Evolutionary conservation across 768 basidiomycete genomes (phyloP), one percentile per base, ranked within the genome.

Genomic region (Boletus barrowsii): DNA sequence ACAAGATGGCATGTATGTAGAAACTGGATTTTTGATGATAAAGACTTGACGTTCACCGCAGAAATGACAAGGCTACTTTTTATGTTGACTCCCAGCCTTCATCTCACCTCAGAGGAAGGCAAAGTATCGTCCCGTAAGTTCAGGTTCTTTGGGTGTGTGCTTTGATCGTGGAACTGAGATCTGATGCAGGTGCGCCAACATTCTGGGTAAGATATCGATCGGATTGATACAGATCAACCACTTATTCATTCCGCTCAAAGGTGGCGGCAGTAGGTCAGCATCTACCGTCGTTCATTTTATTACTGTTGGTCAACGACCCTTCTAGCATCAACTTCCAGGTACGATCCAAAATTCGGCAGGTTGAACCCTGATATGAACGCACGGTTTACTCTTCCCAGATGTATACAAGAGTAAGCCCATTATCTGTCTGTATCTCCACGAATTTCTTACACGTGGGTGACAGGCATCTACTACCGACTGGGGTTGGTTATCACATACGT

Each of bases 31-130:
- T 35, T 14, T 35, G 33, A 35, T 14, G 13, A 35, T 14, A 35
- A 13, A n/a, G n/a, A n/a, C 35, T 46, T 10, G 42, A 40, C 18
- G 37, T 29, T 29, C 18, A 4, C 18, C n/a, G n/a, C 30, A 86
- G 84, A 61, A 87, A 87, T 67, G 84, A 87, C 66, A 86, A 87
- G 70, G 86, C 84, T 1, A 87, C 81, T 7, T 88, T 88, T 72
- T 87, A 87, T 69, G 75, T 73, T 20, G 86, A 88, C 65, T 82
- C 81, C 20, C 75, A 75, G 73, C 69, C 73, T 35, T 86, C 84
- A 1, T 72, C 79, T 4, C 64, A 83, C 61, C 69, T 87, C 48
- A 82, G 86, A 44, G 85, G 86, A 39, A 75, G 86, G 59, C 77
- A 75, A 57, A 81, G 79, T 45, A 87, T 87, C 61, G 86, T 88